Evolutionary conservation across 2,329 filamentous ascomycete species (phyloP).

Genomic region (Xylariaceae sp.): DNA sequence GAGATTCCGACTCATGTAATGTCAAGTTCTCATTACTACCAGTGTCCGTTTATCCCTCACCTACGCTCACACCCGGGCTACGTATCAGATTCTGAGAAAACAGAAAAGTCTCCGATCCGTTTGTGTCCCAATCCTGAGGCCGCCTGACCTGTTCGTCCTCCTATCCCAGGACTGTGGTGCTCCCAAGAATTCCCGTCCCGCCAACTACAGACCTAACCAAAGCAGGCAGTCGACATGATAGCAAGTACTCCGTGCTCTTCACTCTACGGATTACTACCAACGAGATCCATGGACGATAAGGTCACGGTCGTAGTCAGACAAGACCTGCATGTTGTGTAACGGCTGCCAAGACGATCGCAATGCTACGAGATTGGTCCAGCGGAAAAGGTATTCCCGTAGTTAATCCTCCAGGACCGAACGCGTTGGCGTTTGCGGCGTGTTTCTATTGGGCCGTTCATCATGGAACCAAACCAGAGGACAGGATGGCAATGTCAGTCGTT

Average conservation of each 20-base stretch:
- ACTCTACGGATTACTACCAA: too few species aligned
- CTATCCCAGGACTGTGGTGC: not conserved
- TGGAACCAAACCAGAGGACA: not conserved
- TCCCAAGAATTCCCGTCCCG: not conserved
- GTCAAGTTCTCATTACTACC: not conserved
- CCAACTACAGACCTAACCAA: too few species aligned
- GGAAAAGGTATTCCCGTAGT: not conserved
- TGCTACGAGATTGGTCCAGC: not conserved
- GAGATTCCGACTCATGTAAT: too few species aligned
- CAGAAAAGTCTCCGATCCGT: not conserved
- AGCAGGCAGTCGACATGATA: not conserved
- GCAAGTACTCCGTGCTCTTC: not conserved
- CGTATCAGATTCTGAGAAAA: not conserved
- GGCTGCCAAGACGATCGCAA: conserved; percentile 3
- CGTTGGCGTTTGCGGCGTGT: not conserved
- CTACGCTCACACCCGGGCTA: not conserved
- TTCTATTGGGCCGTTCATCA: not conserved
- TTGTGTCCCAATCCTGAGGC: not conserved
- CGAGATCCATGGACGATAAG: not conserved
- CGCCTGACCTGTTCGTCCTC: not conserved
- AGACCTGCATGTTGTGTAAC: not conserved
- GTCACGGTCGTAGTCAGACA: not conserved
- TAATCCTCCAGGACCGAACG: not conserved
- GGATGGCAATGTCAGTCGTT: not conserved
- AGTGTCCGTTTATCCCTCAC: not conserved